Percentiles rank a stretch among this genome's conserved stretches.
These are phyloP conservation scores for Pseudonitzschia pungens DNA, from an alignment of 108 stramenopile species.

Conservation along the genomic window DNA sequence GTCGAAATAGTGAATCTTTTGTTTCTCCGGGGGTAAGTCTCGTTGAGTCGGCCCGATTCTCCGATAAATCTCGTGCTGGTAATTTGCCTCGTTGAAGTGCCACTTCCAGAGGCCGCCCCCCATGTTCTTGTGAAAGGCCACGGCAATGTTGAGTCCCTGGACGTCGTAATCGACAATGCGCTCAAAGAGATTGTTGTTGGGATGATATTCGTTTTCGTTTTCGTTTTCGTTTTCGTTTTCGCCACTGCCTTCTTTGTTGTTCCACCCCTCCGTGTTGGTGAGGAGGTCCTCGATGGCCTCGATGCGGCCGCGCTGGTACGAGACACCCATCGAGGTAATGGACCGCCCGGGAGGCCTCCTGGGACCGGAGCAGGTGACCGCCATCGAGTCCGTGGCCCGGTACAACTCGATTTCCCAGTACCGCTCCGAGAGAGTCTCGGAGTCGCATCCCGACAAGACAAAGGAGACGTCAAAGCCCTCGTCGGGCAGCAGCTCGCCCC, in stretches of 20 bases:
- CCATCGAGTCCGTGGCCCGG: not conserved
- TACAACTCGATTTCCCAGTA: not conserved
- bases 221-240: not conserved
- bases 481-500: not conserved
- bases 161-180: slow-evolving; percentile 3
- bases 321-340: not conserved
- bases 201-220: not conserved
- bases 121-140: not conserved
- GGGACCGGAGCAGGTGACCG: not conserved
- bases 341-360: not conserved
- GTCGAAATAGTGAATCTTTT: no score
- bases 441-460: slow-evolving; percentile 7
- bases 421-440: not conserved
- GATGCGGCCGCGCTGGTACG: not conserved
- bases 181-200: not conserved
- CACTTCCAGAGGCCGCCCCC: not conserved
- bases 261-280: not conserved
- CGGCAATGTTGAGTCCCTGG: not conserved
- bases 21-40: no score
- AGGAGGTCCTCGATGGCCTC: not conserved
- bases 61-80: not conserved
- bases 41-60: not conserved
- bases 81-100: slow-evolving; percentile 4
- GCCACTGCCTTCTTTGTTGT: not conserved
- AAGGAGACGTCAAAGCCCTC: not conserved